phyloP scores from a whole-genome alignment of 345 rosid genomes.

The Punica granatum region DNA sequence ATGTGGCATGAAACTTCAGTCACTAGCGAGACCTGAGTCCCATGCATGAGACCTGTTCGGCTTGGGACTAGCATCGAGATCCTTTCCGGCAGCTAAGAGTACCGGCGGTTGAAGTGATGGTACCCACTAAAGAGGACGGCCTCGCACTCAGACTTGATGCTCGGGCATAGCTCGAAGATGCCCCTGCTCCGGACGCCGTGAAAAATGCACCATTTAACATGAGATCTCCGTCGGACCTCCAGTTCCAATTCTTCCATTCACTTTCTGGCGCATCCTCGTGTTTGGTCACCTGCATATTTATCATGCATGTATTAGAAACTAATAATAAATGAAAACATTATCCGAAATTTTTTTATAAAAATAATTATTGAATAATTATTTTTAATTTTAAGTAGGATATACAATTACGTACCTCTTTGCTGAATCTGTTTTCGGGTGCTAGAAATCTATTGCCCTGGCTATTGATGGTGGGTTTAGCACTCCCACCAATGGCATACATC shows the following conservation, averaged over 20 bases:
- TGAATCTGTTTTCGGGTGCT: slow-evolving; percentile 40
- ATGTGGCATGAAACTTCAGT: not conserved
- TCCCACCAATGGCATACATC: slow-evolving; percentile 86
- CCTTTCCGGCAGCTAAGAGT: slow-evolving; percentile 53
- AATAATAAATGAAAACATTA: not conserved
- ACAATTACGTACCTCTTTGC: slow-evolving; percentile 47
- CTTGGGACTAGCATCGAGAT: slow-evolving; percentile 41
- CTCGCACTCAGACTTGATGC: slow-evolving; percentile 66
- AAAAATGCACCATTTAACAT: slow-evolving; percentile 70
- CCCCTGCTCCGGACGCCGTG: slow-evolving; percentile 43
- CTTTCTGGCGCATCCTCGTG: slow-evolving; percentile 56
- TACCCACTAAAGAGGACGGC: slow-evolving; percentile 55
- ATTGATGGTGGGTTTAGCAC: slow-evolving; percentile 70
- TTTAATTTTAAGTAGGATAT: not conserved
- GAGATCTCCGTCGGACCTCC: slow-evolving; percentile 67
- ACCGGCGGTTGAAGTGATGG: slow-evolving; percentile 46
- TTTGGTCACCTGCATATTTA: slow-evolving; percentile 42
- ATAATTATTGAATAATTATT: too few relatives aligned
- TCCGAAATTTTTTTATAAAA: too few relatives aligned
- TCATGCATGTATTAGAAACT: not conserved
- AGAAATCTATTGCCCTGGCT: slow-evolving; percentile 70
- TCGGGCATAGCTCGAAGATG: slow-evolving; percentile 58
- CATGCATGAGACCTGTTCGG: not conserved
- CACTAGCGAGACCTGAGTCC: too few relatives aligned
- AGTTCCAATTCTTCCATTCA: slow-evolving; percentile 61